phyloP scores from a whole-genome alignment of 2,329 filamentous ascomycete species.

The Colletotrichum orchidophilum region DNA sequence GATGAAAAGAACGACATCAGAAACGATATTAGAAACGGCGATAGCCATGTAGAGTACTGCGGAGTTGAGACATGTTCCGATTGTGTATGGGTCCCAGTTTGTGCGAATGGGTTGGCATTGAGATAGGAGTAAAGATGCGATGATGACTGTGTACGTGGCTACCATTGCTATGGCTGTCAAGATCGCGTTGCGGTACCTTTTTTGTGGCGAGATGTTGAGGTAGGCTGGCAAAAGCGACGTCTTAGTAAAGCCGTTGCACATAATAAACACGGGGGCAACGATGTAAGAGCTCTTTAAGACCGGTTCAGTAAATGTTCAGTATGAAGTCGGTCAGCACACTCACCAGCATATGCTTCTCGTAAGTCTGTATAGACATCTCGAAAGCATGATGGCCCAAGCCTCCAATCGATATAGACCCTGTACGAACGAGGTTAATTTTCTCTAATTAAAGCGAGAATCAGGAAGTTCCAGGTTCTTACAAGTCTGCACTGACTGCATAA shows the following conservation, averaged over 20 bases:
- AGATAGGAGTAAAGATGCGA: slow-evolving; percentile 36
- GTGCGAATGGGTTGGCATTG: slow-evolving; percentile 34
- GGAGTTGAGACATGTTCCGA: slow-evolving; percentile 51
- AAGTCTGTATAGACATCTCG: slow-evolving; percentile 38
- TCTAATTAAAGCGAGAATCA: not conserved
- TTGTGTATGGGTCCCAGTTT: slow-evolving; percentile 35
- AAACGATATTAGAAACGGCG: slow-evolving; percentile 56
- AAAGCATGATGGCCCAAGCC: slow-evolving; percentile 40
- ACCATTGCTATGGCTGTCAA: slow-evolving; percentile 41
- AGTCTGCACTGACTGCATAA: slow-evolving; percentile 38
- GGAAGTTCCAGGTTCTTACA: slow-evolving; percentile 29
- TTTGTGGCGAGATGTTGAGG: slow-evolving; percentile 44
- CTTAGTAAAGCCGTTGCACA: slow-evolving; percentile 46
- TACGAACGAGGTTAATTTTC: not conserved
- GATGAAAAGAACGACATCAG: slow-evolving; percentile 55
- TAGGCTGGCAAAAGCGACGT: slow-evolving; percentile 48
- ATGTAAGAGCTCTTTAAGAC: slow-evolving; percentile 39
- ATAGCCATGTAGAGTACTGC: slow-evolving; percentile 57
- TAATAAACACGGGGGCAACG: slow-evolving; percentile 42
- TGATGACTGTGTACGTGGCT: slow-evolving; percentile 39
- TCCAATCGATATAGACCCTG: slow-evolving; percentile 39
- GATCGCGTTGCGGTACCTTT: slow-evolving; percentile 41
- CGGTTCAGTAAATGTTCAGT: too few relatives aligned
- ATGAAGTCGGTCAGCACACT: not conserved
- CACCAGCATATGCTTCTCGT: slow-evolving; percentile 37